Base-by-base conservation (phyloP, 1,284 basidiomycete genomes). In the Ustilago tritici region DNA sequence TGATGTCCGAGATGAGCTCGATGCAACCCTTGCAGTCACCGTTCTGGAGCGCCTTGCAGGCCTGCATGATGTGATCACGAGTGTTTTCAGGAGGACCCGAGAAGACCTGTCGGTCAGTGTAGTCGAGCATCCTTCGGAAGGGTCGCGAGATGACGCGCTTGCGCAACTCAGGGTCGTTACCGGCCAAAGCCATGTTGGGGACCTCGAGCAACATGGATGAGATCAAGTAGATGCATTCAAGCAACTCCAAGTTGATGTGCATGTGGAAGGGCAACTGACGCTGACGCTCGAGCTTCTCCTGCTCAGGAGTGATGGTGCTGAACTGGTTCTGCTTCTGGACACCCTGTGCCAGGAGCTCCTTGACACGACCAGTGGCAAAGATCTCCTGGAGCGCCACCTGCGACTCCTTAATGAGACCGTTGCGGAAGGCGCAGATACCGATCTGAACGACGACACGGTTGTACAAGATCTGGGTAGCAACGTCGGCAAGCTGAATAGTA, bases 191-290 rank as follows among this genome's bases (percentile, higher is more conserved):
- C 46, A 99, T 89, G 56, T 98, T 88, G 8, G 97, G 97, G 31
- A 99, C 95, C 88, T 99, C 97, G 60, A 98, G 92, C 49, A 99
- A 90, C 97, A 99, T 99, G 88, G 94, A 97, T 19, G 94, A 96
- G 46, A 97, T 95, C 50, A 99, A 89, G 90, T 98, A 99, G 9
- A 95, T 95, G 50, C 95, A 95, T 88, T 99, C 97, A 72, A 99
- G 89, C 34, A 99, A 89, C 87, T 99, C 97, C 15, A 97, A 94
- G 88, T 99, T 99, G 88, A 99, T 96, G 88, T 99, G 97, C 93
- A 99, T 94, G 88, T 99, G 97, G 92, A 99, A 99, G 38, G 97
- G 97, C 31, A 99, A 89, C 84, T 98, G 94, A 54, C 96, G 91
- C 81, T 95, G 93, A 82, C 95, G 93, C 87, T 99, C 97, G 8